Evolutionary conservation across 495 filamentous ascomycete species (phyloP).

Genomic region (Platismatia glauca): DNA sequence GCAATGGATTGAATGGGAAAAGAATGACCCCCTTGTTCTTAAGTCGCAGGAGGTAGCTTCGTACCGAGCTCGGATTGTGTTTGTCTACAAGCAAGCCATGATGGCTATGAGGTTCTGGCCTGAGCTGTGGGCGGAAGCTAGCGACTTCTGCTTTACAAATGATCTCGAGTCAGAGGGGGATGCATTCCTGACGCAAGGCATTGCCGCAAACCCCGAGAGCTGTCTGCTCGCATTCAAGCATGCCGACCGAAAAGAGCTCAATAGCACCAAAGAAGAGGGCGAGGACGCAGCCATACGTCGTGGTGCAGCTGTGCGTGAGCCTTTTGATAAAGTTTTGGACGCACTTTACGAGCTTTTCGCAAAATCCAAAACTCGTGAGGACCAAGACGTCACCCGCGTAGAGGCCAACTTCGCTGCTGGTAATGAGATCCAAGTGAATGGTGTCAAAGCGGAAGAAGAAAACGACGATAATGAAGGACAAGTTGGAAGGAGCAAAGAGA

Average conservation of each 20-base stretch:
- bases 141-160: conserved; percentile 84
- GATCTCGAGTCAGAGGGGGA: conserved; percentile 58
- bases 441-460: conserved; percentile 46
- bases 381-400: conserved; percentile 58
- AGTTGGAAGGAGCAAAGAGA: conserved; percentile 46
- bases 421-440: conserved; percentile 32
- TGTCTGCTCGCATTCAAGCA: conserved; percentile 80
- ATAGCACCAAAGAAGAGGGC: conserved; percentile 58
- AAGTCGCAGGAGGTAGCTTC: conserved; percentile 61
- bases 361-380: conserved; percentile 63
- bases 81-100: conserved; percentile 86
- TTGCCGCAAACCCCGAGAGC: conserved; percentile 87
- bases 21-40: conserved; percentile 77
- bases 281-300: conserved; percentile 55
- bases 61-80: conserved; percentile 69
- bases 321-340: conserved; percentile 75
- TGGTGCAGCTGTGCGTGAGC: conserved; percentile 65
- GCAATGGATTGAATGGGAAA: conserved; percentile 89
- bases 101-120: conserved; percentile 93
- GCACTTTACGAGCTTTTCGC: conserved; percentile 72
- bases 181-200: conserved; percentile 70
- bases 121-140: conserved; percentile 90
- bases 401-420: conserved; percentile 47
- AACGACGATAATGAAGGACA: conserved; percentile 56
- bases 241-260: conserved; percentile 72